phyloP scores from a whole-genome alignment of 2,329 filamentous ascomycete species.

The Penicillium aurantiogriseum region DNA sequence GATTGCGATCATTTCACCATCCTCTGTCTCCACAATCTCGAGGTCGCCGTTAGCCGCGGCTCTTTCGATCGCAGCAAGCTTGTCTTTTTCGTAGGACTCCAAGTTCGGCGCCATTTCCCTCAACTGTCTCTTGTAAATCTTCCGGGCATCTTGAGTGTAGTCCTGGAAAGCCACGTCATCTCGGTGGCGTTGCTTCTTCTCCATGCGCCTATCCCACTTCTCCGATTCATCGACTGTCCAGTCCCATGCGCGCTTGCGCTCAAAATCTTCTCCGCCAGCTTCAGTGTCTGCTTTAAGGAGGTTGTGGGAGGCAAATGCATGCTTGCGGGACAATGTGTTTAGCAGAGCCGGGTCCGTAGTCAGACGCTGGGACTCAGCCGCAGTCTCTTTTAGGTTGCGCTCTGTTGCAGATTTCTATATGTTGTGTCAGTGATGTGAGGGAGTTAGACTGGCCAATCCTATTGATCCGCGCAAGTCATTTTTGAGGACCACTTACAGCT shows the following conservation, averaged over 20 bases:
- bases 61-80: constrained; percentile 78
- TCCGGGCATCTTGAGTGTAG: constrained; percentile 81
- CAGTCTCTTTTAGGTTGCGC: constrained; percentile 76
- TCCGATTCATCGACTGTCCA: constrained; percentile 96
- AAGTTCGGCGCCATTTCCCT: constrained; percentile 72
- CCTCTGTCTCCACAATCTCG: constrained; percentile 92
- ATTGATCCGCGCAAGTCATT: neutral
- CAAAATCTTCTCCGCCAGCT: constrained; percentile 84
- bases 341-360: constrained; percentile 75
- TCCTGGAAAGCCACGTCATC: constrained; percentile 90
- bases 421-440: constrained; percentile 20
- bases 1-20: constrained; percentile 89
- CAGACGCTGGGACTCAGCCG: constrained; percentile 75
- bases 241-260: constrained; percentile 97
- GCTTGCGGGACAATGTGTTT: constrained; percentile 75
- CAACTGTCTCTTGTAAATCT: constrained; percentile 91
- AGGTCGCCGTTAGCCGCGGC: constrained; percentile 81
- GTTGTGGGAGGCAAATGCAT: constrained; percentile 86
- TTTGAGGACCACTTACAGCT: constrained; percentile 48
- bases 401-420: constrained; percentile 43
- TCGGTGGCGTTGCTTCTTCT: constrained; percentile 76
- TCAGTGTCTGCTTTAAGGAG: constrained; percentile 88
- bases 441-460: neutral
- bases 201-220: constrained; percentile 85
- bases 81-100: constrained; percentile 82